Evolutionary conservation across 2,329 filamentous ascomycete genomes (phyloP), one percentile per base, ranked within the genome.

Genomic region (Ceratocystis cacaofunesta): DNA sequence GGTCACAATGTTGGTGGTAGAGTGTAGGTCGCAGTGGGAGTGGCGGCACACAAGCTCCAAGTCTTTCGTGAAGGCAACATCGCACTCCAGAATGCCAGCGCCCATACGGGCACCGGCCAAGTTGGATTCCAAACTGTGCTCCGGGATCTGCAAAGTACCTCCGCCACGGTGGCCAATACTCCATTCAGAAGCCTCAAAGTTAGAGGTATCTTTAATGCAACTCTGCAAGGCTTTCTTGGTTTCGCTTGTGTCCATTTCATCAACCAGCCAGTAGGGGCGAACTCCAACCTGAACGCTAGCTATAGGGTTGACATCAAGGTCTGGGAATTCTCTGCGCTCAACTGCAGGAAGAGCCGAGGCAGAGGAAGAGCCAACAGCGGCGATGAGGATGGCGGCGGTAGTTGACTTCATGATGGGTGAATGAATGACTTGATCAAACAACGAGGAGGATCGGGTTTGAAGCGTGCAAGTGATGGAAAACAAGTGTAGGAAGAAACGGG

Each of bases 1-100:
- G 61, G 78, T 73, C 68, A 88, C 78, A 71, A 88, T 86, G 75
- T 88, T 82, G 71, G 85, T 87, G 7, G 85, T 88, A 25, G 82
- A 85, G 75, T 87, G 85, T 50, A 88, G 74, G 70, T 88, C 85
- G 74, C 85, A 88, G 69, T 86, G 81, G 60, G 80, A 81, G 74
- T 88, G 85, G 61, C 85, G 81, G 75, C 85, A 88, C 57, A 88
- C 85, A n/a, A 88, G 80, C 71, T 84, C 74, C 36, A 78, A 78
- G 73, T 88, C 85, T 69, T 77, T 79, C 67, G 85, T 87, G 74
- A 88, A 87, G 44, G 82, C 78, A 17, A 86, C 84, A 72, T 88
- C 85, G 73, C 85, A 88, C 74, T 88, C 85, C 63, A 85, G 78
- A 55, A 87, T 78, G 52, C 85, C 85, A 4, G 84, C 82, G 36